A percentile compares a stretch with the other conserved stretches of the same genome.
Evolutionary conservation across 306 rosid genomes (phyloP).

Genomic region (Acacia confusa): DNA sequence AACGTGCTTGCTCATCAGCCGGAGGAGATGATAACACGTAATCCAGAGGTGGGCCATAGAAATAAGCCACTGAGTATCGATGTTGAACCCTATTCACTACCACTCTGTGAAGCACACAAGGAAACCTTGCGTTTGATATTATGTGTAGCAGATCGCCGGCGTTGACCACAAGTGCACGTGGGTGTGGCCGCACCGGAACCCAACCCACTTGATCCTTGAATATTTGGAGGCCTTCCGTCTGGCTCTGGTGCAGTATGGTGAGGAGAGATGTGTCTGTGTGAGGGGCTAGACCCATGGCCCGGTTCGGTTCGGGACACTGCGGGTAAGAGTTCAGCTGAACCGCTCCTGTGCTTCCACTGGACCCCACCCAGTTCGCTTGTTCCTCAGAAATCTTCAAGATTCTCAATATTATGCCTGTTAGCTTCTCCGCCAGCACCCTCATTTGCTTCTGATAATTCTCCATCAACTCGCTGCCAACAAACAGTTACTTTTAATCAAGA

Average conservation of each 20-base stretch:
- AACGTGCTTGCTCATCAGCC: slow-evolving; percentile 29
- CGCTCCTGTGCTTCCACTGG: slow-evolving; percentile 25
- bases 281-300: slow-evolving; percentile 74
- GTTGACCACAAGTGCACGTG: slow-evolving; percentile 44
- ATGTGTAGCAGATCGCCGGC: slow-evolving; percentile 60
- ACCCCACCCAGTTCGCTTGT: slow-evolving; percentile 38
- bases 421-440: slow-evolving; percentile 50
- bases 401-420: slow-evolving; percentile 34
- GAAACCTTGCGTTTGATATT: slow-evolving; percentile 53
- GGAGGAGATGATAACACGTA: slow-evolving; percentile 44
- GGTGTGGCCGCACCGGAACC: slow-evolving; percentile 48
- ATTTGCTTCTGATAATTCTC: slow-evolving; percentile 56
- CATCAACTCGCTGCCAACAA: slow-evolving; percentile 46
- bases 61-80: slow-evolving; percentile 54
- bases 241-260: slow-evolving; percentile 59
- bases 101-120: slow-evolving; percentile 55
- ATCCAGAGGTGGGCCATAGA: slow-evolving; percentile 59
- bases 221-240: slow-evolving; percentile 52
- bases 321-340: slow-evolving; percentile 75
- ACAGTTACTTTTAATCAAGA: no score
- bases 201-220: slow-evolving; percentile 48
- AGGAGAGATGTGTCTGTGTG: slow-evolving; percentile 75
- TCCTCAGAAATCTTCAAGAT: slow-evolving; percentile 30
- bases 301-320: slow-evolving; percentile 59
- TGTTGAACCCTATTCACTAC: slow-evolving; percentile 32